Base-by-base conservation (phyloP, 768 basidiomycete species). In the Crepidotus variabilis region DNA sequence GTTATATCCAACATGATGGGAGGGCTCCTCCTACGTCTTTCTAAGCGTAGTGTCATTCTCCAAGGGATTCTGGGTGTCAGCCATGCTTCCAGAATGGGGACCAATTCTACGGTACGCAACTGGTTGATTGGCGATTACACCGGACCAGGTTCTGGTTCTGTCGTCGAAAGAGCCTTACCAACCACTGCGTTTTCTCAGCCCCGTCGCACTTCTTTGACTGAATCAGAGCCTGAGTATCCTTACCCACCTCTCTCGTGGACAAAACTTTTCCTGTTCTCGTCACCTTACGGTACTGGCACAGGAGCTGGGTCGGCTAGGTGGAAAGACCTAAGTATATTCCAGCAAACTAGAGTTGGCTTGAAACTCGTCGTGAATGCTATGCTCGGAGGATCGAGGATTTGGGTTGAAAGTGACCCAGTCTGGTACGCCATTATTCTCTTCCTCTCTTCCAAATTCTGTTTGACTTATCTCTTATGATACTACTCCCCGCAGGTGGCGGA, bases 331-430 rank as follows among this genome's bases (percentile, higher is more conserved):
- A 64, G 61, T 13, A 28, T 55, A 11, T 52, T 69, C 55, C 63
- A 64, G 50, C 69, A 72, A 50, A 36, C 73, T 2, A 66, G 66
- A 20, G 54, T 67, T 32, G 65, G 67, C 8, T 16, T 73, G 6
- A 67, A 64, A 57, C 55, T 82, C 51, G 74, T 79, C 0, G 62
- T 83, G 60, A 73, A 75, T 33, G 73, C 82, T 7, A 73, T 82
- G 0, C 78, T 78, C 74, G 77, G 81, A 16, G 85, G 84, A 21
- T 81, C 82, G 21, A 75, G 77, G 50, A 76, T 77, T n/a, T 87
- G 86, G 83, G 75, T 79, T 3, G 82, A 83, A 60, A 78, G 78
- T 46, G 89, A 90, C 67, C 89, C 89, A 13, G 85, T 90, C 14
- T 91, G 89, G 88, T 85, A 53, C 11, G 71, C 62, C 46, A 49